Percentiles rank a stretch among this genome's conserved stretches.
These are phyloP conservation scores for Coniochaeta sp. DNA, from an alignment of 2,329 filamentous ascomycete genomes.

Conservation along the genomic window DNA sequence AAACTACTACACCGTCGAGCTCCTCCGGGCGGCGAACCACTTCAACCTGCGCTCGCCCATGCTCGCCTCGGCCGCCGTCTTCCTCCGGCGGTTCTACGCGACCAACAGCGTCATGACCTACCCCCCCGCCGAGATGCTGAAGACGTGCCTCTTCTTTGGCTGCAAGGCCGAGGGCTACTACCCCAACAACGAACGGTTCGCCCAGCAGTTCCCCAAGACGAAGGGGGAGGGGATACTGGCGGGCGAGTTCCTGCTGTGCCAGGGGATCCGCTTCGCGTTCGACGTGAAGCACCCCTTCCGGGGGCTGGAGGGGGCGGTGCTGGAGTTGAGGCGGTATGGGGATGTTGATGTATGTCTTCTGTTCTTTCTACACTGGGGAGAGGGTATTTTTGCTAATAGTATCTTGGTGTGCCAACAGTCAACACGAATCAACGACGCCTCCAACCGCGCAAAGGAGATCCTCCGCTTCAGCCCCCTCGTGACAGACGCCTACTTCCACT, in stretches of 20 bases:
- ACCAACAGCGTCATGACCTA: constrained; percentile 97
- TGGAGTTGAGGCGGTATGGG: constrained; percentile 68
- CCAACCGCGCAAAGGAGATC: constrained; percentile 64
- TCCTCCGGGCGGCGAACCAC: constrained; percentile 49
- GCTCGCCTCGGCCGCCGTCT: constrained; percentile 74
- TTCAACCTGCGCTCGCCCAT: constrained; percentile 44
- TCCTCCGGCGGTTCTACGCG: constrained; percentile 89
- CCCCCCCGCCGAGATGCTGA: constrained; percentile 80
- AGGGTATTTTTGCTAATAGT: constrained; percentile 4
- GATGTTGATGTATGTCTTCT: constrained; percentile 46
- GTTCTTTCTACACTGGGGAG: background rate
- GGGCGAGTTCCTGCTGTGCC: constrained; percentile 86
- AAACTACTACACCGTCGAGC: constrained; percentile 63
- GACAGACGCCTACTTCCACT: constrained; percentile 96
- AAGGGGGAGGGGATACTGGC: constrained; percentile 78
- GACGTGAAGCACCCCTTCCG: constrained; percentile 89
- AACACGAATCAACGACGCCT: constrained; percentile 50
- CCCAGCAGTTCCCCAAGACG: constrained; percentile 60
- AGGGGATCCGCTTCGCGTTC: constrained; percentile 87
- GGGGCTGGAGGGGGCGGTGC: constrained; percentile 75
- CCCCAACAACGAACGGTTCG: constrained; percentile 54
- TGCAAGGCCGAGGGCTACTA: constrained; percentile 88
- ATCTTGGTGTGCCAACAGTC: constrained; percentile 18
- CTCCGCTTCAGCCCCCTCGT: constrained; percentile 75
- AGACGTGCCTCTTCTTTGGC: constrained; percentile 86